Percentiles rank a stretch among this genome's conserved stretches.
phyloP scores from a whole-genome alignment of 1,284 basidiomycete species.

The Fereydounia khargensis region DNA sequence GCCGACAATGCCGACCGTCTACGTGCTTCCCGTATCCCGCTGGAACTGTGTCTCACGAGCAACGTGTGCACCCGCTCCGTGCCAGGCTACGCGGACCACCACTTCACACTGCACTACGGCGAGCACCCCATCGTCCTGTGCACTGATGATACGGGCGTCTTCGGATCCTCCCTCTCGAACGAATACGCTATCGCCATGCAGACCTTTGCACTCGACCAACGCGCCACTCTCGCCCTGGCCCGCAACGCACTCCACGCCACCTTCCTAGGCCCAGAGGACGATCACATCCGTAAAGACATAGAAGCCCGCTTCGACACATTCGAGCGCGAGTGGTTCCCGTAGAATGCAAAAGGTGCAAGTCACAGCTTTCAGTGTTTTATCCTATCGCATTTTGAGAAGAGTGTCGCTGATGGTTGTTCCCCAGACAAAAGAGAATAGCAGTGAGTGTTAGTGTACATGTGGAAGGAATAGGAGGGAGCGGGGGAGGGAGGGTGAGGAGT shows the following conservation, averaged over 20 bases:
- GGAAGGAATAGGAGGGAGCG: too few species aligned
- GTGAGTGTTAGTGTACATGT: slow-evolving; percentile 1
- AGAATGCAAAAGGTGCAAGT: too few species aligned
- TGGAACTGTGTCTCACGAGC: slow-evolving; percentile 34
- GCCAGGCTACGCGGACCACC: slow-evolving; percentile 3
- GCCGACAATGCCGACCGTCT: slow-evolving; percentile 1
- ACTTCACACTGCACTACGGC: slow-evolving; percentile 12
- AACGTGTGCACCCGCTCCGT: slow-evolving; percentile 27
- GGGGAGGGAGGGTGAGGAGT: slow-evolving; percentile 1
- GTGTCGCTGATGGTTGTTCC: too few species aligned
- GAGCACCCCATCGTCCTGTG: slow-evolving; percentile 8
- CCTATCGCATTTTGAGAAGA: too few species aligned
- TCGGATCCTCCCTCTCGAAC: slow-evolving; percentile 19
- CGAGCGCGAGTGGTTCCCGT: slow-evolving; percentile 1
- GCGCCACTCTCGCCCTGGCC: slow-evolving; percentile 4
- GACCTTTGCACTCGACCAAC: slow-evolving; percentile 7
- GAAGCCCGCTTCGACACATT: slow-evolving; percentile 1
- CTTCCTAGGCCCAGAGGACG: slow-evolving; percentile 1
- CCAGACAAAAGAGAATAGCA: too few species aligned
- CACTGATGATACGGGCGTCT: slow-evolving; percentile 36
- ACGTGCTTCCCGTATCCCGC: slow-evolving; percentile 1
- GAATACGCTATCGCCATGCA: slow-evolving; percentile 28
- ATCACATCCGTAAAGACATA: neutral
- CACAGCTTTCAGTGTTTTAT: too few species aligned
- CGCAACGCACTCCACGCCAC: slow-evolving; percentile 1